A percentile compares a stretch with the other conserved stretches of the same genome.
These are phyloP conservation scores for Ceratobasidium sp. DNA, from an alignment of 1,284 basidiomycete species.

Conservation along the genomic window DNA sequence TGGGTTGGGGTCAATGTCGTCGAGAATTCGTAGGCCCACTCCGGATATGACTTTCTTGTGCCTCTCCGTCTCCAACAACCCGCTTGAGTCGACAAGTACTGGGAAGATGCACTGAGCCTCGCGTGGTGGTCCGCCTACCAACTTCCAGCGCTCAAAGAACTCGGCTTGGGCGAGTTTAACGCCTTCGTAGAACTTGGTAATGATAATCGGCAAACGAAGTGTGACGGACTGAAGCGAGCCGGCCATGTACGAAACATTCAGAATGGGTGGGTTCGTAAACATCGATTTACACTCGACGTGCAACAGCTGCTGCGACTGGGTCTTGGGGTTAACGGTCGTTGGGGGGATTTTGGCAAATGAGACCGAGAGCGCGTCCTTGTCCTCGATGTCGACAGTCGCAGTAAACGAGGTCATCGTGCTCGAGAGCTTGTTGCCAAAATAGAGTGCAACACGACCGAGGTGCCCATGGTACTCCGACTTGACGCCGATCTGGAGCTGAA, in stretches of 20 bases:
- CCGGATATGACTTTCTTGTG: constrained; percentile 81
- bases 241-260: constrained; percentile 90
- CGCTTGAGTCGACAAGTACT: constrained; percentile 68
- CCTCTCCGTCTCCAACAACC: constrained; percentile 75
- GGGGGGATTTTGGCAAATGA: constrained; percentile 90
- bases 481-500: constrained; percentile 93
- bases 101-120: constrained; percentile 91
- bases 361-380: constrained; percentile 76
- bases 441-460: constrained; percentile 89
- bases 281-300: constrained; percentile 93
- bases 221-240: constrained; percentile 89
- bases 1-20: constrained; percentile 85
- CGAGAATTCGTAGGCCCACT: constrained; percentile 75
- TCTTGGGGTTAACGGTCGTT: constrained; percentile 76
- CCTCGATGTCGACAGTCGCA: constrained; percentile 75
- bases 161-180: constrained; percentile 82
- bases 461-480: constrained; percentile 96
- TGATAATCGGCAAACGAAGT: constrained; percentile 82
- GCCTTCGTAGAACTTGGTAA: constrained; percentile 93
- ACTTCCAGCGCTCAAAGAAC: constrained; percentile 98
- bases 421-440: constrained; percentile 94
- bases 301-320: constrained; percentile 91
- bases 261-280: constrained; percentile 80
- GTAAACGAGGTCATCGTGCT: constrained; percentile 89
- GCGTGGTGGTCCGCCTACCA: constrained; percentile 92